phyloP scores from a whole-genome alignment of 2,329 filamentous ascomycete species.

The Curvularia eragrostidis region DNA sequence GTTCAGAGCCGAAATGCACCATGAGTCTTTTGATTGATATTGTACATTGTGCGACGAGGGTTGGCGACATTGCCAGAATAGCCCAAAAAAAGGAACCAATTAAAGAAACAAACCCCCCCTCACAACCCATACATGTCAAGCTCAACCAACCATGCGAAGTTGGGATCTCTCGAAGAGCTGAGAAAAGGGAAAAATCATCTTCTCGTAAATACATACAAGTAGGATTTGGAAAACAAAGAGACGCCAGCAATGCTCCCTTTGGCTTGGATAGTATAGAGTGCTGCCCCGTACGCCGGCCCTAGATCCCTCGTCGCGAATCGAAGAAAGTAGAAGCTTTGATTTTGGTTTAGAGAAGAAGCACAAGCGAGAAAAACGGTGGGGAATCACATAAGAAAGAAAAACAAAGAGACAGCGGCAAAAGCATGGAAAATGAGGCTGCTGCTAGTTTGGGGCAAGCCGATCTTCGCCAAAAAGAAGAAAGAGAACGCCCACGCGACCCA shows the following conservation, averaged over 20 bases:
- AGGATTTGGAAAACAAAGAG: background rate
- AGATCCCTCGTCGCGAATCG: slow-evolving; percentile 7
- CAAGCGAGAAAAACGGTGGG: slow-evolving; percentile 12
- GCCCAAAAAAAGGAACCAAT: background rate
- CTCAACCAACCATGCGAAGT: background rate
- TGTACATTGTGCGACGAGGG: background rate
- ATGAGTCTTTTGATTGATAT: background rate
- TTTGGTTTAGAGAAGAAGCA: background rate
- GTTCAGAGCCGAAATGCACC: background rate
- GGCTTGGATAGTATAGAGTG: background rate
- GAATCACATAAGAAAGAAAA: slow-evolving; percentile 24
- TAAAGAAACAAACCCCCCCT: background rate
- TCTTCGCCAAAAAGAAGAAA: slow-evolving; percentile 7
- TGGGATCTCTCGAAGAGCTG: background rate
- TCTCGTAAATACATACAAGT: slow-evolving; percentile 13
- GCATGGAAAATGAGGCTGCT: background rate
- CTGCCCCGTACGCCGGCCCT: slow-evolving; percentile 12
- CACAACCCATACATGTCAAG: background rate
- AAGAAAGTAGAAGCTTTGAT: background rate
- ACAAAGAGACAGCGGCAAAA: background rate
- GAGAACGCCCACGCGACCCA: slow-evolving; percentile 2
- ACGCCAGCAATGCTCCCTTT: slow-evolving; percentile 10
- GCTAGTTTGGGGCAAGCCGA: background rate
- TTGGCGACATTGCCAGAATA: background rate
- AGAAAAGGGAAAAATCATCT: slow-evolving; percentile 8